These are phyloP conservation scores for Trichosporon inkin DNA, from an alignment of 1,284 basidiomycete genomes.

Conservation along the genomic window DNA sequence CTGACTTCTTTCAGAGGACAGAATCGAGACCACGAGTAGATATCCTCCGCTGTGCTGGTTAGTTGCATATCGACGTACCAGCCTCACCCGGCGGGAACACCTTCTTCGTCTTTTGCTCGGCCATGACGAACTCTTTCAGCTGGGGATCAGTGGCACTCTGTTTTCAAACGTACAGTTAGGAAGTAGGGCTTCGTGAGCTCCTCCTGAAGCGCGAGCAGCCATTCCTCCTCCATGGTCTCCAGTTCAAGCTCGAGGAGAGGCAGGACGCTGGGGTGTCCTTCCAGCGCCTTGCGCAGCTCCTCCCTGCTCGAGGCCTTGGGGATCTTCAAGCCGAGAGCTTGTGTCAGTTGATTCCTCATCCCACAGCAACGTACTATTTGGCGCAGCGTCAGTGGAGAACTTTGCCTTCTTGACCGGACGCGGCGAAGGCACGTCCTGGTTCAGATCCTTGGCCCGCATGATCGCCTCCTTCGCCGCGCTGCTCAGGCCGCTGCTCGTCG, in stretches of 20 bases:
- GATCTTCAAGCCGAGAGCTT: background rate
- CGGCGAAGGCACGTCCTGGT: background rate
- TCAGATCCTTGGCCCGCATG: slow-evolving; percentile 17
- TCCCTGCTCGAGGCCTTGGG: slow-evolving; percentile 26
- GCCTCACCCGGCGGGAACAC: slow-evolving; percentile 53
- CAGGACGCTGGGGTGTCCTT: slow-evolving; percentile 24
- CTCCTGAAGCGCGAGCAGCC: slow-evolving; percentile 50
- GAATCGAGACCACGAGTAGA: slow-evolving; percentile 53
- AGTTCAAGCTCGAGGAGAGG: slow-evolving; percentile 44
- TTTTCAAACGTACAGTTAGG: slow-evolving; percentile 30
- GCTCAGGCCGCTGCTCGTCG: slow-evolving; percentile 13
- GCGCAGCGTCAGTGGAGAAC: background rate
- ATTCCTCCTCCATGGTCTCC: slow-evolving; percentile 50
- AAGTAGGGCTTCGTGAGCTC: slow-evolving; percentile 51
- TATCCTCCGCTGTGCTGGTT: slow-evolving; percentile 46
- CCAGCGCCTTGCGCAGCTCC: slow-evolving; percentile 31
- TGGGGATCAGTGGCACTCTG: slow-evolving; percentile 12
- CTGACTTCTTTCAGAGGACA: slow-evolving; percentile 51
- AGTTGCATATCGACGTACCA: background rate
- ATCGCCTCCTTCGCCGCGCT: slow-evolving; percentile 32
- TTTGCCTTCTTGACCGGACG: slow-evolving; percentile 11
- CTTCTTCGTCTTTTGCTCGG: slow-evolving; percentile 44
- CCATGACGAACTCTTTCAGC: slow-evolving; percentile 47
- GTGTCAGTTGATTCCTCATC: background rate
- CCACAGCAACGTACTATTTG: background rate